phyloP scores from a whole-genome alignment of 2,329 filamentous ascomycete genomes.

The Venturiaceae sp. region DNA sequence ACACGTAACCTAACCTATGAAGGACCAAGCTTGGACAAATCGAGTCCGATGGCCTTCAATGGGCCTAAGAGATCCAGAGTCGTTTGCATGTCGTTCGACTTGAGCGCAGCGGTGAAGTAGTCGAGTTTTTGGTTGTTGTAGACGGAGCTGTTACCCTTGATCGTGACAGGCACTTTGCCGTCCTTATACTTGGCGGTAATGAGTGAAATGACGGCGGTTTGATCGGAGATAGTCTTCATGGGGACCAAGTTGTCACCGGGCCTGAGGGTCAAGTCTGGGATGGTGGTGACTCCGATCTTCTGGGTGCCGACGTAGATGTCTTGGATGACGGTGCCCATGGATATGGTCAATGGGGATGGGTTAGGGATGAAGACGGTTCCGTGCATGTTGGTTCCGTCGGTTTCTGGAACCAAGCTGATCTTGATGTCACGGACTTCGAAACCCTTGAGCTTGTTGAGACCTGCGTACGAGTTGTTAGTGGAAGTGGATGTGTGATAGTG shows the following conservation, averaged over 20 bases:
- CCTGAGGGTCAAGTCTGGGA: slow-evolving; percentile 47
- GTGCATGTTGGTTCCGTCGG: slow-evolving; percentile 49
- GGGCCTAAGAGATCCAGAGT: slow-evolving; percentile 42
- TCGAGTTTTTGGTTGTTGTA: slow-evolving; percentile 37
- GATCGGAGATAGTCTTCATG: slow-evolving; percentile 45
- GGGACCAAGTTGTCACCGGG: slow-evolving; percentile 49
- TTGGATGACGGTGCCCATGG: slow-evolving; percentile 58
- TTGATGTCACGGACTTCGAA: slow-evolving; percentile 41
- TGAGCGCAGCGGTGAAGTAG: slow-evolving; percentile 49
- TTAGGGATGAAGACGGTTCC: slow-evolving; percentile 54
- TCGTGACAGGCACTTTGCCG: slow-evolving; percentile 44
- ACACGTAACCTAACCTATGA: background rate
- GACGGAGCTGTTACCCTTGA: slow-evolving; percentile 44
- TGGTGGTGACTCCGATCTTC: slow-evolving; percentile 45
- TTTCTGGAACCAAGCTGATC: slow-evolving; percentile 28
- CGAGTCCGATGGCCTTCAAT: slow-evolving; percentile 16
- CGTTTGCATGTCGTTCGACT: slow-evolving; percentile 40
- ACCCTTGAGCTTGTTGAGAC: slow-evolving; percentile 48
- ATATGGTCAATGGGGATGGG: slow-evolving; percentile 51
- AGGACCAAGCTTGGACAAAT: background rate
- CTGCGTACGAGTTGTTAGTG: slow-evolving; percentile 22
- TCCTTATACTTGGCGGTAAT: slow-evolving; percentile 41
- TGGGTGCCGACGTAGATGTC: slow-evolving; percentile 44
- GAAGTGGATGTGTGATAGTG: background rate
- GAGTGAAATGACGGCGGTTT: slow-evolving; percentile 37